phyloP scores from a whole-genome alignment of 331 rosid genomes.

The Dryas integrifolia region DNA sequence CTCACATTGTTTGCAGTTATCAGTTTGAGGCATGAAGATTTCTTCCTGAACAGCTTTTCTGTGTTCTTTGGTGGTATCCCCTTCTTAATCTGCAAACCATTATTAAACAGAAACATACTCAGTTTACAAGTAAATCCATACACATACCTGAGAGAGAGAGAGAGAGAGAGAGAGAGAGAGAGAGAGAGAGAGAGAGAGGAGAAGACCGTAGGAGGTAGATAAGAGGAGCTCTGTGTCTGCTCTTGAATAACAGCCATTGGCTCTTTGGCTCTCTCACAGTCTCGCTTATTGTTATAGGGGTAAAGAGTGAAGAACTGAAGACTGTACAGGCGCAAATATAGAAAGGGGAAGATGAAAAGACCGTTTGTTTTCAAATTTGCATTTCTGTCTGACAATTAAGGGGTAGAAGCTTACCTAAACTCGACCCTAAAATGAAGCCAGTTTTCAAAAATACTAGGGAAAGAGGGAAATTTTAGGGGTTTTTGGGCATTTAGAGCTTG shows the following conservation, averaged over 20 bases:
- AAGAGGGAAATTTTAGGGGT: too few species aligned
- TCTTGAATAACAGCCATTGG: conserved; percentile 27
- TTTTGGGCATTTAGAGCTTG: too few species aligned
- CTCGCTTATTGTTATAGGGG: neutral
- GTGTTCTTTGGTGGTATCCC: conserved; percentile 14
- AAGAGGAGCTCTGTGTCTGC: neutral
- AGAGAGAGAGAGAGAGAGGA: conserved; percentile 1
- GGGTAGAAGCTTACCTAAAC: too few species aligned
- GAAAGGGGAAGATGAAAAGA: neutral
- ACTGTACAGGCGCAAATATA: neutral
- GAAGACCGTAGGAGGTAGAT: conserved; percentile 18
- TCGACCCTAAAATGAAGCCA: too few species aligned
- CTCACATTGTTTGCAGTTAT: conserved; percentile 23
- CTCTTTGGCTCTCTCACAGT: neutral
- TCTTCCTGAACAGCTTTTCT: conserved; percentile 16
- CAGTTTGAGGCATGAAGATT: conserved; percentile 1
- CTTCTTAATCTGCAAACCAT: conserved; percentile 21
- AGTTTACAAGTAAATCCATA: neutral
- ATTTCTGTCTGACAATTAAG: neutral
- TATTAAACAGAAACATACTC: neutral
- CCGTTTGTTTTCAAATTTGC: neutral
- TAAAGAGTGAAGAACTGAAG: neutral
- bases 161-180: conserved; percentile 7
- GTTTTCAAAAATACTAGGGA: too few species aligned
- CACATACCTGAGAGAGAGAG: neutral